Percentiles rank a stretch among this genome's conserved stretches.
Evolutionary conservation across 2,329 filamentous ascomycete species (phyloP).

Genomic region (Cladophialophora chaetospira): DNA sequence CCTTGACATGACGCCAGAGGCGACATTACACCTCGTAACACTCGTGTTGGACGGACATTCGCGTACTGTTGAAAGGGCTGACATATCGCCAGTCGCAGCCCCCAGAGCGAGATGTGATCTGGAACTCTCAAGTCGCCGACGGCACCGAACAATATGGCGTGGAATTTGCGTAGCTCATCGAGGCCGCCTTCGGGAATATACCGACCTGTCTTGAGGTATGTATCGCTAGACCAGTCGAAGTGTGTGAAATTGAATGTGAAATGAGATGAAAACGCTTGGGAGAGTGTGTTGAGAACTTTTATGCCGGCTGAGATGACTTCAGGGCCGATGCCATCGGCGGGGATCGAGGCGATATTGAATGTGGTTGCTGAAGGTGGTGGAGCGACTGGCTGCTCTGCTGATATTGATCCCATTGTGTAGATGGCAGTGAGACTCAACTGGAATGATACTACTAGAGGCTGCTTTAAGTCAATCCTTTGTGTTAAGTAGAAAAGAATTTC

Average conservation of each 20-base stretch:
- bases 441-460: too few species aligned
- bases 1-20: conserved; percentile 41
- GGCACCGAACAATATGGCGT: conserved; percentile 69
- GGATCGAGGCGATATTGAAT: conserved; percentile 61
- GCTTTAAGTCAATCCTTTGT: too few species aligned
- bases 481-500: too few species aligned
- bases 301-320: conserved; percentile 68
- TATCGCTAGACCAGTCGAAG: conserved; percentile 68
- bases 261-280: conserved; percentile 51
- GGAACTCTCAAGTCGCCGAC: conserved; percentile 66
- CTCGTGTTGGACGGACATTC: conserved; percentile 66
- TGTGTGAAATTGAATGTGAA: conserved; percentile 64
- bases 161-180: conserved; percentile 58
- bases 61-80: conserved; percentile 69
- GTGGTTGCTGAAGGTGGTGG: conserved; percentile 11
- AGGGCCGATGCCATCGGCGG: conserved; percentile 69
- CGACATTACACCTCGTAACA: conserved; percentile 62
- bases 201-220: conserved; percentile 65
- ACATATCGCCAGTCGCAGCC: conserved; percentile 66
- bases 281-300: conserved; percentile 56
- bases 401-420: background rate
- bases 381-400: background rate
- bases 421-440: too few species aligned
- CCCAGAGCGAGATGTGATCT: conserved; percentile 69
- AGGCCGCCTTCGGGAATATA: conserved; percentile 66